Conservation (phyloP, 2,329 filamentous ascomycete species). For the Fusarium virguliforme region DNA sequence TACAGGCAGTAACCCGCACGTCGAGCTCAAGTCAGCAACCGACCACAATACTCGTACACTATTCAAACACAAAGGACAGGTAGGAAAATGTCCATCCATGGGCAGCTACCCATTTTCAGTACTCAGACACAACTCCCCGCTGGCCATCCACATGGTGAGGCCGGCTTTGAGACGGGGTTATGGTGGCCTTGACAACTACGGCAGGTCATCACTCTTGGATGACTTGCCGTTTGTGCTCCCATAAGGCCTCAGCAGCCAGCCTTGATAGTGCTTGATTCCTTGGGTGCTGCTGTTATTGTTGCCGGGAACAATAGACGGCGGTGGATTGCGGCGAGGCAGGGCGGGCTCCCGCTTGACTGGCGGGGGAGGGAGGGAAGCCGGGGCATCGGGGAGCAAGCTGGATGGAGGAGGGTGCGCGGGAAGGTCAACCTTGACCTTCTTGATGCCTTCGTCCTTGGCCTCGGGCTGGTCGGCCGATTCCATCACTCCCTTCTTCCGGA, state of each 20-base stretch:
- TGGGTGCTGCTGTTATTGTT: constrained; percentile 54
- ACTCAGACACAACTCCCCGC: constrained; percentile 7
- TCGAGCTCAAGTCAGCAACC: constrained; percentile 4
- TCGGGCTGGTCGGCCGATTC: constrained; percentile 46
- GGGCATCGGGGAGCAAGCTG: constrained; percentile 59
- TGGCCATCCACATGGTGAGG: constrained; percentile 5
- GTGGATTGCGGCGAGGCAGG: constrained; percentile 55
- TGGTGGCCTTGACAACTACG: constrained; percentile 42
- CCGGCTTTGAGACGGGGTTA: neutral
- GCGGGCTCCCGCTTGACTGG: constrained; percentile 55
- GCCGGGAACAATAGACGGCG: constrained; percentile 51
- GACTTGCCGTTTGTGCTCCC: constrained; percentile 54
- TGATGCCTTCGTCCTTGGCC: constrained; percentile 36
- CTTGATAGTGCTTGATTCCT: constrained; percentile 56
- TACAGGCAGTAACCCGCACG: neutral
- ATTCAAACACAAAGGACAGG: constrained; percentile 11
- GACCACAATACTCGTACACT: constrained; percentile 34
- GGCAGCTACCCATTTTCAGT: constrained; percentile 49
- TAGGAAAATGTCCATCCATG: constrained; percentile 24
- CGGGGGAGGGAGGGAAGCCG: constrained; percentile 57
- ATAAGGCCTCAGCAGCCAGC: constrained; percentile 59
- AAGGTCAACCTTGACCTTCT: constrained; percentile 35
- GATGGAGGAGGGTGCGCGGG: constrained; percentile 41
- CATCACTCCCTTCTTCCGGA: constrained; percentile 73
- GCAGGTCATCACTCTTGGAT: constrained; percentile 55